phyloP scores from a whole-genome alignment of 371 early-diverging fungal genomes.

The Vairimorpha necatrix region DNA sequence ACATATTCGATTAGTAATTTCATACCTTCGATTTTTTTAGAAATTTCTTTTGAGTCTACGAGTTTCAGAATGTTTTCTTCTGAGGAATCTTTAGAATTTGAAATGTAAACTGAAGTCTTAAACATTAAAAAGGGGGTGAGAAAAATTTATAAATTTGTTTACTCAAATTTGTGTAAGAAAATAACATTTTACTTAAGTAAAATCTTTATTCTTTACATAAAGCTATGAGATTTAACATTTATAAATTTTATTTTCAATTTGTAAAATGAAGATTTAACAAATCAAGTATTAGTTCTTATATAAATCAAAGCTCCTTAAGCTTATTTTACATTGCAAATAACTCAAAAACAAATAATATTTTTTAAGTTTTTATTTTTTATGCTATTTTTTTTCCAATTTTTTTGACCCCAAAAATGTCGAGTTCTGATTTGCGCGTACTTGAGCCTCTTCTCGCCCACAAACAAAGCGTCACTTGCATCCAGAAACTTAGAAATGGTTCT shows the following conservation, averaged over 20 bases:
- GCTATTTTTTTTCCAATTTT: neutral
- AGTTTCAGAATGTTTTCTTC: conserved; percentile 24
- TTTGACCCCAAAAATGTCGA: conserved; percentile 53
- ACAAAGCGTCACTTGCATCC: conserved; percentile 53
- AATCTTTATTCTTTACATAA: too few species aligned
- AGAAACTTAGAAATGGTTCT: conserved; percentile 19
- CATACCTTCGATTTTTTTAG: conserved; percentile 31
- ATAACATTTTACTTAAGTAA: neutral
- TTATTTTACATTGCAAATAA: too few species aligned
- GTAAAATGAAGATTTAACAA: too few species aligned
- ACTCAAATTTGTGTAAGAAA: too few species aligned
- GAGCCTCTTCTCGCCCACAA: conserved; percentile 47
- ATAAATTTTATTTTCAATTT: too few species aligned
- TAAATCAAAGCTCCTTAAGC: too few species aligned
- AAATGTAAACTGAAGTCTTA: conserved; percentile 16
- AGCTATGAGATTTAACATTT: too few species aligned
- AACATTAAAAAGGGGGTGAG: neutral
- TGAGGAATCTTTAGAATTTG: neutral
- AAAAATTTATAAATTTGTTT: neutral
- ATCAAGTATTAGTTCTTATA: too few species aligned
- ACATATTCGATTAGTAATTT: conserved; percentile 12
- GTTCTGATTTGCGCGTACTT: conserved; percentile 44
- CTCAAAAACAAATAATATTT: too few species aligned
- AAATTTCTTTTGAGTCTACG: conserved; percentile 3
- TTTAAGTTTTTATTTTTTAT: neutral